Evolutionary conservation across 2,329 filamentous ascomycete species (phyloP).

Genomic region (Trichoderma sp.): DNA sequence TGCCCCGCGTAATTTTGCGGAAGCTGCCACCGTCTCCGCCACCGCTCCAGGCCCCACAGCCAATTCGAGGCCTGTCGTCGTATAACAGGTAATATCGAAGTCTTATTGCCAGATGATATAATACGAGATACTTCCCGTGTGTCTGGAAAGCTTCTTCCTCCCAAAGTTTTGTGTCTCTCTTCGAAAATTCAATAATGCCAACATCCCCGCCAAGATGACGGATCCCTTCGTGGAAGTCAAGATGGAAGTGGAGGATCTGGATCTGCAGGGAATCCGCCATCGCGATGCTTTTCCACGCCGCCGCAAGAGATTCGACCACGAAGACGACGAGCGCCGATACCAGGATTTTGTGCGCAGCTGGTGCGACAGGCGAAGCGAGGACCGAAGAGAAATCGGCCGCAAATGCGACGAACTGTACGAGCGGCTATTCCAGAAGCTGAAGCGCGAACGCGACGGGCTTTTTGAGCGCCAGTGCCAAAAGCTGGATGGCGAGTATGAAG

Average conservation of each 20-base stretch:
- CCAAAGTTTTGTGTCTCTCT: too few species aligned
- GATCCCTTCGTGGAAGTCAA: conserved; percentile 3
- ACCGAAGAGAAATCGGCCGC: background rate
- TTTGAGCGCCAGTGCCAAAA: background rate
- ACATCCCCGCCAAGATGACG: background rate
- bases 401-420: conserved; percentile 10
- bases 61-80: background rate
- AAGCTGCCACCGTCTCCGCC: conserved; percentile 6
- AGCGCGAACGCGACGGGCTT: conserved; percentile 9
- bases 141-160: background rate
- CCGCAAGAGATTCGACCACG: conserved; percentile 5
- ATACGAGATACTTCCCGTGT: background rate
- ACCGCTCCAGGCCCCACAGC: background rate
- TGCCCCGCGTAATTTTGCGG: background rate
- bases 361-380: background rate
- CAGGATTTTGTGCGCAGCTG: background rate
- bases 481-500: background rate
- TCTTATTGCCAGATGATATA: background rate
- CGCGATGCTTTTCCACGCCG: conserved; percentile 8
- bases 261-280: background rate
- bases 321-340: conserved; percentile 9
- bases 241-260: background rate
- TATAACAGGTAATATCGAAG: background rate
- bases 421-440: background rate
- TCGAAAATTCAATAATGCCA: too few species aligned